Evolutionary conservation across 371 early-diverging fungal genomes (phyloP).

Genomic region (Syncephalis plumigaleata): DNA sequence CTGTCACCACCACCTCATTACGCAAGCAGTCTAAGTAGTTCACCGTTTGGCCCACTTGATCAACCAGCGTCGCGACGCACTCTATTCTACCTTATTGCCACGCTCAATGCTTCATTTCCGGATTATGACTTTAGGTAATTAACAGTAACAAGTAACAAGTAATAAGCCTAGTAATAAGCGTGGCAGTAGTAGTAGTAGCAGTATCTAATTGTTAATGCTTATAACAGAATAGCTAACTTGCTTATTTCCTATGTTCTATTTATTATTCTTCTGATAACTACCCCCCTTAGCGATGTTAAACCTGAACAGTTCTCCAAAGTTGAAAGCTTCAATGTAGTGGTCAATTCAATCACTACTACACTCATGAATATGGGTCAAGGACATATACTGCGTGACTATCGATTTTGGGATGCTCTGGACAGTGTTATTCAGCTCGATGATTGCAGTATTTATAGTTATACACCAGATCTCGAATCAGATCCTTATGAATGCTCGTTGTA

Average conservation of each 20-base stretch:
- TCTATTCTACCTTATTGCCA: conserved; percentile 78
- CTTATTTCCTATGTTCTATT: no score
- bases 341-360: conserved; percentile 71
- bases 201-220: no score
- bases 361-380: conserved; percentile 68
- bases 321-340: conserved; percentile 44
- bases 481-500: conserved; percentile 59
- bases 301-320: conserved; percentile 75
- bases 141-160: not conserved
- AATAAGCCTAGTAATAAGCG: not conserved
- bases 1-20: not conserved
- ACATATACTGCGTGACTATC: conserved; percentile 13
- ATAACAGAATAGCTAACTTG: no score
- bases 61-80: conserved; percentile 62
- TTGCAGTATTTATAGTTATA: conserved; percentile 75
- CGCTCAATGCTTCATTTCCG: conserved; percentile 83
- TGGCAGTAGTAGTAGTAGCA: no score
- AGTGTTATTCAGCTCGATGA: conserved; percentile 58
- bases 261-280: no score
- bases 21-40: not conserved
- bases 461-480: conserved; percentile 68
- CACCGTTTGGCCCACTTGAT: conserved; percentile 54
- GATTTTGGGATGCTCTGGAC: conserved; percentile 73
- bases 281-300: conserved; percentile 65
- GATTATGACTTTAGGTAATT: conserved; percentile 79